Conservation (phyloP, 768 basidiomycete species). For the Suillus subaureus region DNA sequence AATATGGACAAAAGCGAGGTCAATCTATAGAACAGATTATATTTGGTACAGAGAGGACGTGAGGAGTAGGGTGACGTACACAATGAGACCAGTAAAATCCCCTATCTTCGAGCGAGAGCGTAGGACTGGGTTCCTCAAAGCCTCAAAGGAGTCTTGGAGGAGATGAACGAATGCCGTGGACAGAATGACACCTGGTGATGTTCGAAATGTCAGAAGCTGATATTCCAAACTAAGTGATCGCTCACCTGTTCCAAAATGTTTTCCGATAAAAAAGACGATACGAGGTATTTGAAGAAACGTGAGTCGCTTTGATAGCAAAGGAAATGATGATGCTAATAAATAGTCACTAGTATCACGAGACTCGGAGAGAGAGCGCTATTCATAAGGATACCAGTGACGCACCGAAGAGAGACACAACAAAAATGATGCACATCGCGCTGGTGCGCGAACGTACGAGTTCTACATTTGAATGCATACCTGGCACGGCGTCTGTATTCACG, state of each 20-base stretch:
- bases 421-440: constrained; percentile 52
- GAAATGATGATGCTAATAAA: constrained; percentile 70
- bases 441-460: constrained; percentile 7
- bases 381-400: constrained; percentile 21
- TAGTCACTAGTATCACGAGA: constrained; percentile 2
- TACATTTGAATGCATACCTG: background rate
- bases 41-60: constrained; percentile 7
- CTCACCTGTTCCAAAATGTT: constrained; percentile 80
- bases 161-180: constrained; percentile 85
- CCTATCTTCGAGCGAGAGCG: constrained; percentile 51
- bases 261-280: constrained; percentile 79
- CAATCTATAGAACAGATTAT: constrained; percentile 43
- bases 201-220: background rate
- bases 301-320: constrained; percentile 58
- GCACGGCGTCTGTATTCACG: background rate
- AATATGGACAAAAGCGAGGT: constrained; percentile 72
- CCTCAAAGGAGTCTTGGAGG: constrained; percentile 73
- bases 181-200: constrained; percentile 66
- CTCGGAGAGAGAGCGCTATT: background rate
- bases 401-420: constrained; percentile 69
- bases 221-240: background rate
- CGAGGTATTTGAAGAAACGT: constrained; percentile 62
- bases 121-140: constrained; percentile 50
- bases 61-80: constrained; percentile 49
- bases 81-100: constrained; percentile 67